Evolutionary conservation across 2,329 filamentous ascomycete genomes (phyloP).

Genomic region (Cladosporium phlei): DNA sequence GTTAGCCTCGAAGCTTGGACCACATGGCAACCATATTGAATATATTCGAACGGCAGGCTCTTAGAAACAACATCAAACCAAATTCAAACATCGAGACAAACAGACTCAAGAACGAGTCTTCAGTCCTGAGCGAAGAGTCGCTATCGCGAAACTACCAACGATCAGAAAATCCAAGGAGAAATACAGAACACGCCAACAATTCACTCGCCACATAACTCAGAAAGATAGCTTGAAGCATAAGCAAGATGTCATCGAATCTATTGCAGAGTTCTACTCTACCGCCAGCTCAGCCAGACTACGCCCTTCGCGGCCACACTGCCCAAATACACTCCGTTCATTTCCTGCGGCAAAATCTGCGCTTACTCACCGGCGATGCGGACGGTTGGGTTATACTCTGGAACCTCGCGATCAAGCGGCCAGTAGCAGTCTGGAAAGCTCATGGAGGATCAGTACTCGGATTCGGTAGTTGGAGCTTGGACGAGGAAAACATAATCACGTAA

Average conservation of each 20-base stretch:
- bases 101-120: too few species aligned
- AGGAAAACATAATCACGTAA: conserved; percentile 77
- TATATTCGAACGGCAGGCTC: too few species aligned
- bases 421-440: conserved; percentile 84
- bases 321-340: conserved; percentile 76
- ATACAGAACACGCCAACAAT: background rate
- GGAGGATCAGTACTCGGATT: conserved; percentile 70
- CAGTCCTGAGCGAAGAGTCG: too few species aligned
- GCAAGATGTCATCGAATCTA: background rate
- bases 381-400: conserved; percentile 88
- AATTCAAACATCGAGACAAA: too few species aligned
- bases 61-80: too few species aligned
- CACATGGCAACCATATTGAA: too few species aligned
- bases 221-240: conserved; percentile 9
- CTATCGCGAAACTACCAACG: too few species aligned
- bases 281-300: conserved; percentile 57
- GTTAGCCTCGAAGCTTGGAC: too few species aligned
- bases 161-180: too few species aligned
- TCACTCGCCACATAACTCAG: background rate
- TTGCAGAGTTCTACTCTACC: conserved; percentile 23
- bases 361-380: conserved; percentile 83
- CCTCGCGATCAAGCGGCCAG: conserved; percentile 71
- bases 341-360: conserved; percentile 65
- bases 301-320: conserved; percentile 79
- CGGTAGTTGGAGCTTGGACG: conserved; percentile 62